Base-by-base conservation (phyloP, 1,139 yeast species). In the Hyphopichia burtonii region DNA sequence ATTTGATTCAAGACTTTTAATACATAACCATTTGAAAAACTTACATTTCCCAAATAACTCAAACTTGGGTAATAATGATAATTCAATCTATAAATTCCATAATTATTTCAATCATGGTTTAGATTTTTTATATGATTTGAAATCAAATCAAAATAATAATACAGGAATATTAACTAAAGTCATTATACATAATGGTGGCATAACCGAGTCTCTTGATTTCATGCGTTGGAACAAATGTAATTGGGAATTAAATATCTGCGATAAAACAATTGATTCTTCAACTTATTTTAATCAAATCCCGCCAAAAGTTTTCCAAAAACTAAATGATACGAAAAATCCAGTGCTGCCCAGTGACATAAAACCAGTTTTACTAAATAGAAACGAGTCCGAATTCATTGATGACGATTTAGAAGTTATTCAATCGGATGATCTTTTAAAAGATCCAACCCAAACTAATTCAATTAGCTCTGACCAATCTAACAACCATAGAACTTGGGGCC, bases 71-170 rank as follows among this genome's bases (percentile, higher is more conserved):
- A 12, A 12, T n/a, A 48, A 52, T 28, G 52, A 58, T 15, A 50
- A 49, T 20, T 48, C 59, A 10, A 58, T 61, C 37, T 59, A 56
- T 48, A 75, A 73, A 46, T 76, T 80, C 49, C 84, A 80, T 55
- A 80, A 80, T 52, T 80, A 81, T 54, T 80, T 71, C 54, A 58
- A 66, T 22, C 65, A 58, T 44, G 86, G 86, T 0, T 56, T 80
- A 36, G 86, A 80, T 53, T 57, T 80, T 5, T 56, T 80, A 31
- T 81, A 78, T 52, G 74, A 74, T 43, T 54, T 74, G 36, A 36
- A 36, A 12, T n/a, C 32, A 8, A 66, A 65, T 46, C 43, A 44
- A 3, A 48, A 44, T 38, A 58, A 57, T 2, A 49, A 56, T n/a
- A 54, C 56, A 1, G 69, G 73, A 3, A 53, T 61, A 0, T 57